Evolutionary conservation across 306 rosid species (phyloP).

Genomic region (Cajanus cajan): DNA sequence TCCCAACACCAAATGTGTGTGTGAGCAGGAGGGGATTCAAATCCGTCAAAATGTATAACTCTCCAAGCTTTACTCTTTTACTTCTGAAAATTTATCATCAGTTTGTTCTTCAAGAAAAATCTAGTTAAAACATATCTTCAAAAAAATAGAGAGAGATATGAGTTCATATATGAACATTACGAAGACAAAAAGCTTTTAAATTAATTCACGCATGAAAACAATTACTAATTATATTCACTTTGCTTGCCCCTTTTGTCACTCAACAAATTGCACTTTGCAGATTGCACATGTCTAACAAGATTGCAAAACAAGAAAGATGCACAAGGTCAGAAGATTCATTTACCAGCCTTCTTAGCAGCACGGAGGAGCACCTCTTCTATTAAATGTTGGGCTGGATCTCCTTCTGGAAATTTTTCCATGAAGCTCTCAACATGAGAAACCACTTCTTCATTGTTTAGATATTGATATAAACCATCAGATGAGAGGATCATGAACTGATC

Average conservation of each 20-base stretch:
- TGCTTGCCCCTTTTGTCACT: neutral
- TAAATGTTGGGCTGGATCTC: constrained; percentile 99
- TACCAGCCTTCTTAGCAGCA: constrained; percentile 99
- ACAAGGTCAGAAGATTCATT: constrained; percentile 18
- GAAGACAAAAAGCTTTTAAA: neutral
- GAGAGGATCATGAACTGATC: constrained; percentile 97
- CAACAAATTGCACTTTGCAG: constrained; percentile 16
- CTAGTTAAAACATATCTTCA: neutral
- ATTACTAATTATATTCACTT: constrained; percentile 11
- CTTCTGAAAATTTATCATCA: neutral
- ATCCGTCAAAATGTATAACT: neutral
- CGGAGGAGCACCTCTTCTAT: constrained; percentile 99
- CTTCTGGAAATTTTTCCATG: constrained; percentile 98
- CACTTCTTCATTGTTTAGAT: constrained; percentile 92
- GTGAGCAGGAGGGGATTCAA: neutral
- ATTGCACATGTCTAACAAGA: neutral
- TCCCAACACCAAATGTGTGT: neutral
- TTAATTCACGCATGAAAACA: neutral
- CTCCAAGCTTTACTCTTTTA: neutral
- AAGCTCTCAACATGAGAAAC: constrained; percentile 89
- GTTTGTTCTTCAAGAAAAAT: constrained; percentile 2
- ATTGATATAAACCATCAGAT: constrained; percentile 95
- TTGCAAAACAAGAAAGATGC: constrained; percentile 14
- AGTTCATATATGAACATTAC: neutral
- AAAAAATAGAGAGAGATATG: neutral